phyloP scores from a whole-genome alignment of 192 early-diverging fungal genomes.

The Chytriomyces sp. region DNA sequence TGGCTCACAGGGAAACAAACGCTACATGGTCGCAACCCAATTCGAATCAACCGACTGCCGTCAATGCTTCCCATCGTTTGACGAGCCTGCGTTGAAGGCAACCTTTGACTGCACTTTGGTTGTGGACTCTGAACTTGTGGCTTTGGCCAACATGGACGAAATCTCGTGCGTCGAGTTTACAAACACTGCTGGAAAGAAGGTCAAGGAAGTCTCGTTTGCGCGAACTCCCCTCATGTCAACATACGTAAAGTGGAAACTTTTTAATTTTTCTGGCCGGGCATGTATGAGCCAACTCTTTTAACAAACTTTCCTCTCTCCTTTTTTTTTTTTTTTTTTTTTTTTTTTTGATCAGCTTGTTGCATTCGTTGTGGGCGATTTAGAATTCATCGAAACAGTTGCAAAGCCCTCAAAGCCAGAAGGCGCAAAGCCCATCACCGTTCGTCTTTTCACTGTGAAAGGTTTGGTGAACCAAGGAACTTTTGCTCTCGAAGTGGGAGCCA shows the following conservation, averaged over 20 bases:
- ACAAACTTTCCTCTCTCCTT: constrained; percentile 6
- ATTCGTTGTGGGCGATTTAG: constrained; percentile 89
- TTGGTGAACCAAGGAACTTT: constrained; percentile 80
- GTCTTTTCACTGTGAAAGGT: constrained; percentile 86
- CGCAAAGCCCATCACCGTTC: constrained; percentile 73
- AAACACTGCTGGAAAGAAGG: constrained; percentile 53
- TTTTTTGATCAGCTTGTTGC: constrained; percentile 67
- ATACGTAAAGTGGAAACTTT: constrained; percentile 65
- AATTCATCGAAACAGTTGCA: constrained; percentile 84
- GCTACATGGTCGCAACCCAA: constrained; percentile 88
- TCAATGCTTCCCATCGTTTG: constrained; percentile 92
- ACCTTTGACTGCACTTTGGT: constrained; percentile 89
- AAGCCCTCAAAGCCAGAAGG: constrained; percentile 62
- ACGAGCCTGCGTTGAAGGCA: constrained; percentile 95
- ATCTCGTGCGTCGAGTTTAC: constrained; percentile 65
- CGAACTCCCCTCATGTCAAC: constrained; percentile 94
- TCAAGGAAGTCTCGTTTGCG: constrained; percentile 86
- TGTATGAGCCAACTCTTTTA: background rate
- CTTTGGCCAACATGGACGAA: constrained; percentile 92
- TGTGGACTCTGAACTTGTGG: constrained; percentile 75
- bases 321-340: constrained; percentile 33
- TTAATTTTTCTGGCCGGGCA: background rate
- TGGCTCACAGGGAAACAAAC: constrained; percentile 29
- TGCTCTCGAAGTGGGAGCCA: constrained; percentile 76
- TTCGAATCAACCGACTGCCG: constrained; percentile 93